phyloP scores from a whole-genome alignment of 352 stramenopile genomes.

The Chrysophaeum taylorii region DNA sequence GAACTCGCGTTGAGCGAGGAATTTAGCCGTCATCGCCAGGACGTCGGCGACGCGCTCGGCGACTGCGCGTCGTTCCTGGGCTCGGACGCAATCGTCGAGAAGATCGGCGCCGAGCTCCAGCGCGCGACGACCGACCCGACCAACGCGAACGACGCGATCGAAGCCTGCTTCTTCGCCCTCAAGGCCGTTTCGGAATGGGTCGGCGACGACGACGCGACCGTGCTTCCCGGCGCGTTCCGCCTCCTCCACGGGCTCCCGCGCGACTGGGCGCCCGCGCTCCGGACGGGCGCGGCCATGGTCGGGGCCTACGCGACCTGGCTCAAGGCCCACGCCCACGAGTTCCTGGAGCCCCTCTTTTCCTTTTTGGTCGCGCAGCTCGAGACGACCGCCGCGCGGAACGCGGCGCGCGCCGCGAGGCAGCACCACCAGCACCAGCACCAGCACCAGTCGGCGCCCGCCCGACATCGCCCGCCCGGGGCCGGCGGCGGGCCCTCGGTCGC shows the following conservation, averaged over 20 bases:
- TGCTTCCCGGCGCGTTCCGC: constrained; percentile 47
- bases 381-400: too few relatives aligned
- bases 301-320: constrained; percentile 53
- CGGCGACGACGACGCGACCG: constrained; percentile 39
- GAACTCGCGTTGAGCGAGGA: background rate
- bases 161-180: constrained; percentile 49
- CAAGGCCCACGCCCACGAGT: constrained; percentile 32
- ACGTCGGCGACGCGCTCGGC: background rate
- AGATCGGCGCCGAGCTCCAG: background rate
- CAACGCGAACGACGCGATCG: constrained; percentile 40
- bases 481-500: constrained; percentile 36
- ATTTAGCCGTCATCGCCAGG: background rate
- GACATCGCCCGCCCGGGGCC: too few relatives aligned
- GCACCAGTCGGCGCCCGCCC: too few relatives aligned
- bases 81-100: background rate
- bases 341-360: constrained; percentile 45
- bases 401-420: too few relatives aligned
- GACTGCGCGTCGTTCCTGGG: background rate
- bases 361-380: constrained; percentile 47
- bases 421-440: too few relatives aligned
- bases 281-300: constrained; percentile 42
- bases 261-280: constrained; percentile 33
- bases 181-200: constrained; percentile 45
- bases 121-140: background rate
- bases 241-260: constrained; percentile 41